Conservation (phyloP, 441 rosid genomes). For the Populus hybrid region DNA sequence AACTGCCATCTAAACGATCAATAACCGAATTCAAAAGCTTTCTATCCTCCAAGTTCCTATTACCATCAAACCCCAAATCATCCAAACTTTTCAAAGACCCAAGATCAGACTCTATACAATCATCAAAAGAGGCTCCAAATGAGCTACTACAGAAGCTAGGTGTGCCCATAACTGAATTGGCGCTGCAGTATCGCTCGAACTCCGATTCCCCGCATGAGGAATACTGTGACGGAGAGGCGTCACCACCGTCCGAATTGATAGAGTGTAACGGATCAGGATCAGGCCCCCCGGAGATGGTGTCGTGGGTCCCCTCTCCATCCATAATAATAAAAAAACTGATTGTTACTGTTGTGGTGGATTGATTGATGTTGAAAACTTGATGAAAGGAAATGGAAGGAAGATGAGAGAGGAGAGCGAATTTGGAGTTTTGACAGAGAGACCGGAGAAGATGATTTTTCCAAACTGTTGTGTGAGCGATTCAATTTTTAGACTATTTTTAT, state of each 20-base stretch:
- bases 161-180: slow-evolving; percentile 79
- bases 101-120: slow-evolving; percentile 56
- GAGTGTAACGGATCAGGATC: slow-evolving; percentile 49
- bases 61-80: slow-evolving; percentile 16
- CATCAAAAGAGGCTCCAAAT: slow-evolving; percentile 45
- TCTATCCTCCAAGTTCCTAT: slow-evolving; percentile 10
- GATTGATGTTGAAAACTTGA: not conserved
- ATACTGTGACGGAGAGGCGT: slow-evolving; percentile 56
- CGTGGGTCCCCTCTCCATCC: slow-evolving; percentile 44
- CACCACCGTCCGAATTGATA: slow-evolving; percentile 30
- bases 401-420: not conserved
- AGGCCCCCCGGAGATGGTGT: slow-evolving; percentile 27
- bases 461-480: not conserved
- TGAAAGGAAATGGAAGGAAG: not conserved
- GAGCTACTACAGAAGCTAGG: slow-evolving; percentile 65
- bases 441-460: not conserved
- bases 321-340: slow-evolving; percentile 28
- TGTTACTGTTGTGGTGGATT: not conserved
- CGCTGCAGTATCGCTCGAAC: slow-evolving; percentile 77
- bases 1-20: slow-evolving; percentile 20
- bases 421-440: not conserved
- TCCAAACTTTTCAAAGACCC: slow-evolving; percentile 52
- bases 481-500: not conserved
- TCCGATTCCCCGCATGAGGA: slow-evolving; percentile 91
- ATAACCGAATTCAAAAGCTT: slow-evolving; percentile 33